Base-by-base conservation (phyloP, 768 basidiomycete species). In the Hortiboletus flavorubellus region DNA sequence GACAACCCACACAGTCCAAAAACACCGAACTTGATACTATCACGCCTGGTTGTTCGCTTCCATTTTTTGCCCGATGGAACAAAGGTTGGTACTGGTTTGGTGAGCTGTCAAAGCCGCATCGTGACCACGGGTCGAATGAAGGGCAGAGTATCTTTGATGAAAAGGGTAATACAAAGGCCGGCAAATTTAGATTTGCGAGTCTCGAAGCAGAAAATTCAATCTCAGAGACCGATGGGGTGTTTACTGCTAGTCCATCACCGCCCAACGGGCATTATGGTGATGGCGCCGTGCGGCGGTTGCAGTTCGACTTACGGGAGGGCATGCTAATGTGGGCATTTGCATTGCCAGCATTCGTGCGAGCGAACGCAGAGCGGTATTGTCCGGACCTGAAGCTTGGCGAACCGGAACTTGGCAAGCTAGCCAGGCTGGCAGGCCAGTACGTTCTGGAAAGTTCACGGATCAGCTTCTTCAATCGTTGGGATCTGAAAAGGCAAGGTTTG, bases 51-150 rank as follows among this genome's bases (percentile, higher is more conserved):
- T 33, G 51, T 40, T 53, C 53, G 56, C 65, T 65, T 66, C 65
- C 64, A 67, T 66, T 66, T 62, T 38, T 26, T 43, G 55, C 43
- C 39, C 39, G 23, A 51, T 54, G 47, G 61, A 59, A 54, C 54
- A 67, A 59, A 53, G 58, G 59, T 62, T 50, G 52, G 54, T 53
- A 59, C 44, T 40, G 45, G 48, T 48, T 45, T 51, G 46, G 50
- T 45, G 42, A 53, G 56, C 41, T 58, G 55, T 54, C 58, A 60
- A 60, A 37, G 53, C 51, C 49, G 43, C 51, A 44, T 55, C 48
- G 48, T 49, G 46, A 43, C 39, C 39, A 55, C 44, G 49, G 44
- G 44, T 44, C 43, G 51, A 38, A 39, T 46, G 57, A 44, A 40
- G 23, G 33, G 44, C n/a, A 53, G 23, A 16, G 31, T 51, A 41